Conservation (phyloP, 768 basidiomycete species). For the Cystofilobasidium ferigula region DNA sequence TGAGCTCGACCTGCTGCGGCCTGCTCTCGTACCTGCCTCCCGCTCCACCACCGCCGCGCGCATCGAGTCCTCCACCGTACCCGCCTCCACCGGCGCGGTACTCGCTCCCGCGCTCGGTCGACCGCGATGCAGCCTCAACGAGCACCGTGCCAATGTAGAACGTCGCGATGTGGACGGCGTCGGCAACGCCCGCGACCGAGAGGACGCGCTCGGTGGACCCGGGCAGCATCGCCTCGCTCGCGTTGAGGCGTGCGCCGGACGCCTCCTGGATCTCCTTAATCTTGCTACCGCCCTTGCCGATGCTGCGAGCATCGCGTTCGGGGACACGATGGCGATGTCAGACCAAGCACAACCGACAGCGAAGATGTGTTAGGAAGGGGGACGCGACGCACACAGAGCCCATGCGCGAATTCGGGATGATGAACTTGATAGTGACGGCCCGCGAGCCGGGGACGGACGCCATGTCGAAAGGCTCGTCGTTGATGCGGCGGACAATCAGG, state of each 20-base stretch:
- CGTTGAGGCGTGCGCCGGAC: conserved; percentile 87
- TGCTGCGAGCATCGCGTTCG: conserved; percentile 37
- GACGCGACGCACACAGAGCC: conserved; percentile 18
- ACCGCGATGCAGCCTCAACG: conserved; percentile 36
- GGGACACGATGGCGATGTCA: background rate
- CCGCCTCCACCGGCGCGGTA: conserved; percentile 55
- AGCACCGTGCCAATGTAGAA: conserved; percentile 99
- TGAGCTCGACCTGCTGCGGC: conserved; percentile 51
- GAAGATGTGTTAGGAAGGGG: background rate
- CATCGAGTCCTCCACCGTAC: conserved; percentile 20
- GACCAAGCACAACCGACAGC: background rate
- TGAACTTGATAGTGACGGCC: conserved; percentile 85
- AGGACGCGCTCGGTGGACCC: conserved; percentile 99
- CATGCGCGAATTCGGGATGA: conserved; percentile 28
- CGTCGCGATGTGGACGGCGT: conserved; percentile 97
- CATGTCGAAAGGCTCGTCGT: conserved; percentile 96
- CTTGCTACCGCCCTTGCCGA: conserved; percentile 93
- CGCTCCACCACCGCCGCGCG: conserved; percentile 20
- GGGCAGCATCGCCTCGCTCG: conserved; percentile 94
- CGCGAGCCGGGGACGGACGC: conserved; percentile 95
- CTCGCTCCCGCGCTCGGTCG: conserved; percentile 28
- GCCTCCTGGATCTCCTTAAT: conserved; percentile 99
- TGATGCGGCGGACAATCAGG: conserved; percentile 94
- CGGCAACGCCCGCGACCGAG: conserved; percentile 94
- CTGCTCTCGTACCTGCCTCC: conserved; percentile 25